Evolutionary conservation across 1,139 yeast genomes (phyloP).

Genomic region (Candida sp.): DNA sequence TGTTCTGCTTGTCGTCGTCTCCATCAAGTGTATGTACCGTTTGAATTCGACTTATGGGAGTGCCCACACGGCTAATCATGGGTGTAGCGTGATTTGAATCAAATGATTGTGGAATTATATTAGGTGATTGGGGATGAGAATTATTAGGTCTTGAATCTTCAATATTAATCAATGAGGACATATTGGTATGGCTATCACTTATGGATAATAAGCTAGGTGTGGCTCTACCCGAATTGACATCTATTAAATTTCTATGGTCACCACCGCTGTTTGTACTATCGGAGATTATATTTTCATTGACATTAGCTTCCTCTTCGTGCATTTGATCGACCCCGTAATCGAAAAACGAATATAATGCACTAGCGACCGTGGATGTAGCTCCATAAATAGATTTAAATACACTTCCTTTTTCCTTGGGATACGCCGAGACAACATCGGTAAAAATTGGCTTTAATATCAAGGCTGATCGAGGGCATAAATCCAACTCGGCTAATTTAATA

Average conservation of each 20-base stretch:
- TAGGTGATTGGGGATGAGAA: slow-evolving; percentile 4
- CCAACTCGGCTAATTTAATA: slow-evolving; percentile 41
- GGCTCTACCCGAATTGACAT: slow-evolving; percentile 4
- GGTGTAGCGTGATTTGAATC: slow-evolving; percentile 8
- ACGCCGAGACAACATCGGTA: slow-evolving; percentile 19
- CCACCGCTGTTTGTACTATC: background rate
- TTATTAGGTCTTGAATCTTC: slow-evolving; percentile 5
- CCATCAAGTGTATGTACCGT: slow-evolving; percentile 14
- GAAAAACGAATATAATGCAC: slow-evolving; percentile 39
- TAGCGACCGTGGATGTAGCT: slow-evolving; percentile 17
- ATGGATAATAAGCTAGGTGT: slow-evolving; percentile 17
- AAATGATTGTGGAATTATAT: slow-evolving; percentile 1
- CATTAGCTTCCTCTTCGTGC: slow-evolving; percentile 6
- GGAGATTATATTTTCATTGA: slow-evolving; percentile 1
- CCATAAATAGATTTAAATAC: slow-evolving; percentile 13
- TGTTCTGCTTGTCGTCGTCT: slow-evolving; percentile 7
- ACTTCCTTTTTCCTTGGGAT: slow-evolving; percentile 13
- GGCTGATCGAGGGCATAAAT: slow-evolving; percentile 64
- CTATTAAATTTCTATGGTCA: slow-evolving; percentile 4
- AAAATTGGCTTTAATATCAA: slow-evolving; percentile 57
- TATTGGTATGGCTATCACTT: slow-evolving; percentile 11
- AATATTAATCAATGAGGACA: slow-evolving; percentile 17
- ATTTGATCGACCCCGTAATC: slow-evolving; percentile 34
- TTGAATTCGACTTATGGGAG: slow-evolving; percentile 20
- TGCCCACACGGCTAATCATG: slow-evolving; percentile 12